These are phyloP conservation scores for Aspergillus campestris DNA, from an alignment of 495 filamentous ascomycete species.

Conservation along the genomic window DNA sequence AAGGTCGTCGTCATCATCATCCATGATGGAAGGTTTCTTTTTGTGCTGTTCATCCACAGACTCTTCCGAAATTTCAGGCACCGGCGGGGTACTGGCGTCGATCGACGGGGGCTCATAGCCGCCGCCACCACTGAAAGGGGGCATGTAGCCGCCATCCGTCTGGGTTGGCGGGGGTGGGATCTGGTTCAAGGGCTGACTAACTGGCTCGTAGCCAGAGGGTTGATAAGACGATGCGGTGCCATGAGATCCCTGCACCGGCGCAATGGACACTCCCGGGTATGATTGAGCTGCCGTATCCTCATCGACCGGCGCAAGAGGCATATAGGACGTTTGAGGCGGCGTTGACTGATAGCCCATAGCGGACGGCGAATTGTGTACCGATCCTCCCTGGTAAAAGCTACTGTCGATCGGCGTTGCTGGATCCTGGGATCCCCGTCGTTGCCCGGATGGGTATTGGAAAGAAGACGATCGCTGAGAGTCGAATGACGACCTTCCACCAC, in stretches of 20 bases:
- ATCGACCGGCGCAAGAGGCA: constrained; percentile 40
- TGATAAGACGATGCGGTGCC: constrained; percentile 19
- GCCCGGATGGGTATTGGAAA: constrained; percentile 19
- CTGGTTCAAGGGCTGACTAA: constrained; percentile 11
- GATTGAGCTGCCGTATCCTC: constrained; percentile 29
- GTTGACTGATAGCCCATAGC: constrained; percentile 36
- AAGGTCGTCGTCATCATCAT: constrained; percentile 54
- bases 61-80: constrained; percentile 24
- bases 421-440: constrained; percentile 37
- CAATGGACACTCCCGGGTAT: constrained; percentile 11
- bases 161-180: not conserved
- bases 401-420: constrained; percentile 27
- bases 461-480: constrained; percentile 40
- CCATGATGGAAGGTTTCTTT: constrained; percentile 75
- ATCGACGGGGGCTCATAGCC: constrained; percentile 33
- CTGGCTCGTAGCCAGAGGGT: constrained; percentile 10
- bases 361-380: constrained; percentile 30
- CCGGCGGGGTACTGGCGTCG: constrained; percentile 15
- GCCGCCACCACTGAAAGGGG: constrained; percentile 10
- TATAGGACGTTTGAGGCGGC: constrained; percentile 41
- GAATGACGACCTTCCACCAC: constrained; percentile 31
- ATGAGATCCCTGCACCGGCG: constrained; percentile 14
- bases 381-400: constrained; percentile 19
- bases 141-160: constrained; percentile 16
- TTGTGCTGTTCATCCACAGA: constrained; percentile 49